Conservation (phyloP, 1,284 basidiomycete genomes). For the Fomitopsis palustris region DNA sequence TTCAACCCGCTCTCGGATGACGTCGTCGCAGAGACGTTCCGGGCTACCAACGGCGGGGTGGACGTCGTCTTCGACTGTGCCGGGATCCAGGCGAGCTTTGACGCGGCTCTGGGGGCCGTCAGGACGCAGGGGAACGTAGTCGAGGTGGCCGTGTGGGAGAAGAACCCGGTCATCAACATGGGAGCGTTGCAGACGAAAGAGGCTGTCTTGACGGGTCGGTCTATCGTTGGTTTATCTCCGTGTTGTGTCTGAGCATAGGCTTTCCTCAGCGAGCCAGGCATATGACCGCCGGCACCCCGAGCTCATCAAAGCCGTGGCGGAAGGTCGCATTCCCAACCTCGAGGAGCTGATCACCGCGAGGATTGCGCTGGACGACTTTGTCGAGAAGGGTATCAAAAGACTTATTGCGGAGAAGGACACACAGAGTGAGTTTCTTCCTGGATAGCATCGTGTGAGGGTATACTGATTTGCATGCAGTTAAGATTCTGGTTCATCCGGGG, state of each 20-base stretch:
- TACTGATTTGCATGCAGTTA: slow-evolving; percentile 9
- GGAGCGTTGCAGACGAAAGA: slow-evolving; percentile 26
- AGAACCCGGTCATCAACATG: slow-evolving; percentile 23
- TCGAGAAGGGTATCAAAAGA: slow-evolving; percentile 29
- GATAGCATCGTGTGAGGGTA: background rate
- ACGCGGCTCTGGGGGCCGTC: slow-evolving; percentile 22
- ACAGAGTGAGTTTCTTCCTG: slow-evolving; percentile 18
- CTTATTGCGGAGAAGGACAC: slow-evolving; percentile 30
- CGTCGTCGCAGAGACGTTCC: slow-evolving; percentile 15
- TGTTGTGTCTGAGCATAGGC: background rate
- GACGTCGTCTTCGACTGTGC: slow-evolving; percentile 33
- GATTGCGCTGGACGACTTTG: slow-evolving; percentile 28
- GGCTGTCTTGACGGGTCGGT: slow-evolving; percentile 23
- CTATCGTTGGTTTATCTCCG: no score
- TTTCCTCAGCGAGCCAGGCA: slow-evolving; percentile 16
- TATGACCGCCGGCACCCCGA: slow-evolving; percentile 25
- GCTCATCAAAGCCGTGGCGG: slow-evolving; percentile 25
- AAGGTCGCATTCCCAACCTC: slow-evolving; percentile 23
- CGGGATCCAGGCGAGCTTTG: slow-evolving; percentile 25
- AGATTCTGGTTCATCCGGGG: slow-evolving; percentile 19
- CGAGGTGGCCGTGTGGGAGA: slow-evolving; percentile 29
- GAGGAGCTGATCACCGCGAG: slow-evolving; percentile 27
- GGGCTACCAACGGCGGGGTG: slow-evolving; percentile 26
- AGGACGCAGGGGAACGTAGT: slow-evolving; percentile 26
- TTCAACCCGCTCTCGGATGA: slow-evolving; percentile 20